Percentiles rank a stretch among this genome's conserved stretches.
Conservation (phyloP, 805 yeast species). For the Candida odintsovae region DNA sequence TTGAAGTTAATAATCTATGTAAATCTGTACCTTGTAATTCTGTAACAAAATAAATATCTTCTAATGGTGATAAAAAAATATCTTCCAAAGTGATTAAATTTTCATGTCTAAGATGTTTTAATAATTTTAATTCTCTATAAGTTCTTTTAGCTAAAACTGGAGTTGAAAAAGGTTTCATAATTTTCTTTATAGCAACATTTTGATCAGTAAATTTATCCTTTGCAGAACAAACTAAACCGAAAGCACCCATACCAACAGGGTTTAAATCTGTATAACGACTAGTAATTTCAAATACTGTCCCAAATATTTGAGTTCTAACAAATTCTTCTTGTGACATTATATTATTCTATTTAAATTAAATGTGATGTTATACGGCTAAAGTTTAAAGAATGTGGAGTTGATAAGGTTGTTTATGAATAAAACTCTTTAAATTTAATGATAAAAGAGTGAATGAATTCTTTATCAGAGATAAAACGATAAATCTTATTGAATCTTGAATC, state of each 20-base stretch:
- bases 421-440: too few species aligned
- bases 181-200: conserved; percentile 94
- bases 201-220: conserved; percentile 85
- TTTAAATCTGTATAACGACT: conserved; percentile 84
- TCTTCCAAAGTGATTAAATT: conserved; percentile 90
- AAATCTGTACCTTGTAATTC: conserved; percentile 96
- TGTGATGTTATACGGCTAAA: neutral
- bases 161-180: conserved; percentile 95
- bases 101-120: conserved; percentile 92
- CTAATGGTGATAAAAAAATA: conserved; percentile 89
- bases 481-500: too few species aligned
- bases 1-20: conserved; percentile 81
- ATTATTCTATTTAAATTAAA: neutral
- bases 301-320: conserved; percentile 79
- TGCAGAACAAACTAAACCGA: conserved; percentile 96
- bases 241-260: conserved; percentile 99
- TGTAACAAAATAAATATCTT: conserved; percentile 93
- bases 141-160: conserved; percentile 95
- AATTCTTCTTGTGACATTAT: conserved; percentile 23
- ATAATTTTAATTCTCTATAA: conserved; percentile 87
- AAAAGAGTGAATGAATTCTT: too few species aligned
- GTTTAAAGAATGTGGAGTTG: neutral
- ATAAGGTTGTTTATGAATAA: too few species aligned
- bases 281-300: conserved; percentile 92
- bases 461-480: too few species aligned